Base-by-base conservation (phyloP, 805 yeast genomes). In the Starmerella apicola region DNA sequence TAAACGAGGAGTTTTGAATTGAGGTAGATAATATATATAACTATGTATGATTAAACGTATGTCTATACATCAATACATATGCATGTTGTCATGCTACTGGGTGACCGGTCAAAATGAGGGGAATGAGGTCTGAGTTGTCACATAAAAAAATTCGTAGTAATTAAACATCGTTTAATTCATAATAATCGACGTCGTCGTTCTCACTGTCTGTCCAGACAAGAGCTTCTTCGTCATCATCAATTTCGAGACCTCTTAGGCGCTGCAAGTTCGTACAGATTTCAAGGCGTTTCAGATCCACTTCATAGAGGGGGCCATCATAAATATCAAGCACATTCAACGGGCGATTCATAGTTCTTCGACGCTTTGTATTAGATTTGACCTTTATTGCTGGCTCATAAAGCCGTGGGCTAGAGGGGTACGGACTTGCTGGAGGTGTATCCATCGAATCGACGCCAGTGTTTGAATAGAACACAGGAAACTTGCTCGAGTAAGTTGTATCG, bases 161-260 rank as follows among this genome's bases (percentile, higher is more conserved):
- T n/a, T n/a, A n/a, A n/a, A n/a, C n/a, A n/a, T n/a, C n/a, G n/a
- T n/a, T n/a, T n/a, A n/a, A n/a, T 30, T 13, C 13, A 16, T 28
- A 6, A 10, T 28, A 12, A 16, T 28, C 41, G 8, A 32, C 36
- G 22, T 34, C 30, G 3, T 42, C 43, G 2, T 41, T 42, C 20
- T 43, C 46, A 23, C 42, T 40, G 5, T 44, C 34, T 29, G 37
- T 40, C 47, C 47, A 44, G 4, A 41, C 24, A 15, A 41, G 24
- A 5, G 42, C 44, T 15, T 44, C 38, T 30, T 44, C 47, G 17
- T 37, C 35, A 12, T 41, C 43, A 4, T 16, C 18, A 12, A 29
- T 32, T 5, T 33, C 38, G 5, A 21, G 26, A 2, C 41, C 31
- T 12, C 39, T 27, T 10, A 39, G 39, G 15, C 32, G 29, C 24